These are phyloP conservation scores for Ilyonectria sp. DNA, from an alignment of 2,329 filamentous ascomycete genomes.

Conservation along the genomic window DNA sequence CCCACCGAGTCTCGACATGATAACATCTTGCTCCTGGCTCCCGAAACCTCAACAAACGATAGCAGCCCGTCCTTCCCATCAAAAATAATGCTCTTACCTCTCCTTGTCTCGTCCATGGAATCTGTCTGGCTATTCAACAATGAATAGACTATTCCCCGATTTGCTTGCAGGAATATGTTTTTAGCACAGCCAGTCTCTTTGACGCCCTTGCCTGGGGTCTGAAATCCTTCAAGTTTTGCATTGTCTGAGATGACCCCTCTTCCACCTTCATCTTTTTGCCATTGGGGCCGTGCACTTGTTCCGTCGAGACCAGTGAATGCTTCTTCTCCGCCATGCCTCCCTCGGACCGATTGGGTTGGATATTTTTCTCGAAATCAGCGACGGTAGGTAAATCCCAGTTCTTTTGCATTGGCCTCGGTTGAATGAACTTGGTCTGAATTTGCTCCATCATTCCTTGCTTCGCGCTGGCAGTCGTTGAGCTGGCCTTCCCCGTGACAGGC, in stretches of 20 bases:
- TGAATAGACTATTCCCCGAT: not conserved
- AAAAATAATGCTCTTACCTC: not conserved
- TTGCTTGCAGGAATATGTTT: slow-evolving; percentile 32
- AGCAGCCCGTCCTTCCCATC: not conserved
- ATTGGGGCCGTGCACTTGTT: slow-evolving; percentile 5
- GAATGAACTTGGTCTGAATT: slow-evolving; percentile 47
- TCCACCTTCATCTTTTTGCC: slow-evolving; percentile 37
- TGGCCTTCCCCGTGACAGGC: slow-evolving; percentile 34
- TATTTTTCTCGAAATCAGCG: slow-evolving; percentile 45
- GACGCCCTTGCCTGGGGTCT: not conserved
- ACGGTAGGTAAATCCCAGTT: slow-evolving; percentile 44
- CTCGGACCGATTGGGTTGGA: slow-evolving; percentile 16
- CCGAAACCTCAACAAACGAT: not conserved
- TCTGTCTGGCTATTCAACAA: not conserved
- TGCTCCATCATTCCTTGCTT: slow-evolving; percentile 46
- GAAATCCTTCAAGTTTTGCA: not conserved
- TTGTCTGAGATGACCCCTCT: not conserved
- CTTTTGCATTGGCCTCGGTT: slow-evolving; percentile 6
- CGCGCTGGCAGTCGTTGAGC: slow-evolving; percentile 7
- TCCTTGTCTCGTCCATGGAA: not conserved
- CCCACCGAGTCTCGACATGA: not conserved
- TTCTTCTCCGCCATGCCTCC: slow-evolving; percentile 9
- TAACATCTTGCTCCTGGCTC: not conserved
- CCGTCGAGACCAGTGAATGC: not conserved
- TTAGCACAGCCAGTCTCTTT: slow-evolving; percentile 10